Evolutionary conservation across 306 rosid genomes (phyloP).

Genomic region (Styphnolobium japonicum): DNA sequence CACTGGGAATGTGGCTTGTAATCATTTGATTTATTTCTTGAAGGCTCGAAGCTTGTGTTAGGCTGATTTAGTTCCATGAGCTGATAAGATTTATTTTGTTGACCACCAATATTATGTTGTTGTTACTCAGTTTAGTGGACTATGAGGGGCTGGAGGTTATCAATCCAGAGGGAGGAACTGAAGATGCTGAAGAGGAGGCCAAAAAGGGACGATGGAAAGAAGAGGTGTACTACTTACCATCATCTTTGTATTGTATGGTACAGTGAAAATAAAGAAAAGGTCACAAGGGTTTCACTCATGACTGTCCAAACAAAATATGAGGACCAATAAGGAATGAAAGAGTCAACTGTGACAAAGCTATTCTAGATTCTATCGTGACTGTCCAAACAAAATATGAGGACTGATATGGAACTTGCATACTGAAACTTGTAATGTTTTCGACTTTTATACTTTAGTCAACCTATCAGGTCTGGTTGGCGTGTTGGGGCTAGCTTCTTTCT

Average conservation of each 20-base stretch:
- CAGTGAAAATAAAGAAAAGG: background rate
- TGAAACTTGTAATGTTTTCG: conserved; percentile 17
- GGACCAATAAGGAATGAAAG: background rate
- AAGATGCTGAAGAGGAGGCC: conserved; percentile 95
- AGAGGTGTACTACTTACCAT: conserved; percentile 53
- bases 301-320: background rate
- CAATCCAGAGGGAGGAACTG: conserved; percentile 96
- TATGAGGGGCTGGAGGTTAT: conserved; percentile 92
- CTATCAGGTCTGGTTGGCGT: background rate
- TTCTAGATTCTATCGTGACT: too few species aligned
- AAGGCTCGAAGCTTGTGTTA: conserved; percentile 14
- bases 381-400: too few species aligned
- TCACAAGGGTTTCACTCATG: background rate
- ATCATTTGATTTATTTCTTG: conserved; percentile 8
- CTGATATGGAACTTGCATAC: background rate
- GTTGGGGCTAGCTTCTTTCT: background rate
- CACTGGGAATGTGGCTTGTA: conserved; percentile 9
- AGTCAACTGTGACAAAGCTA: background rate
- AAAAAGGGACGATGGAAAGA: conserved; percentile 88
- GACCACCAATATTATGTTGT: background rate
- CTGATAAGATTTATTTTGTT: conserved; percentile 3
- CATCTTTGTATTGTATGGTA: background rate
- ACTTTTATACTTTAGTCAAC: background rate
- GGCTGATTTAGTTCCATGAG: conserved; percentile 1
- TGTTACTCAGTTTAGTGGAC: conserved; percentile 33